Evolutionary conservation across 495 filamentous ascomycete species (phyloP).

Genomic region (Aspergillus diversus): DNA sequence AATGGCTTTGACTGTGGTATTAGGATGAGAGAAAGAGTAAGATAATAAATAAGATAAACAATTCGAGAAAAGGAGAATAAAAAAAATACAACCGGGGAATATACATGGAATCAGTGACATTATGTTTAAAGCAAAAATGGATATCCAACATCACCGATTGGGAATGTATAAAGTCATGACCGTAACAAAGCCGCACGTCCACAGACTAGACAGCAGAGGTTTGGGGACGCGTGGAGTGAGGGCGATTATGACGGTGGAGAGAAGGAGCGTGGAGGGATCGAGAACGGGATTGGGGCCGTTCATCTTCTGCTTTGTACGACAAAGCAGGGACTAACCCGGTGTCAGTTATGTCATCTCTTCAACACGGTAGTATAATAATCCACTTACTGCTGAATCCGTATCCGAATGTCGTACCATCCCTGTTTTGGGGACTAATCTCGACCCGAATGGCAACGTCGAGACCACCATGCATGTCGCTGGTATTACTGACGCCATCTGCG

Average conservation of each 20-base stretch:
- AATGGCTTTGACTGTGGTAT: slow-evolving; percentile 13
- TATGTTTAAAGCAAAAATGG: background rate
- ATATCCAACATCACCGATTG: slow-evolving; percentile 2
- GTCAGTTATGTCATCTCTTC: slow-evolving; percentile 7
- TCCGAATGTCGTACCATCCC: slow-evolving; percentile 61
- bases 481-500: slow-evolving; percentile 54
- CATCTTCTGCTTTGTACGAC: slow-evolving; percentile 16
- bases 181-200: background rate
- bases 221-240: slow-evolving; percentile 22
- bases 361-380: background rate
- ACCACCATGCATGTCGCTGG: slow-evolving; percentile 59
- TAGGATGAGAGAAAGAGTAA: slow-evolving; percentile 19
- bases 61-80: slow-evolving; percentile 21
- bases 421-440: slow-evolving; percentile 70
- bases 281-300: slow-evolving; percentile 20
- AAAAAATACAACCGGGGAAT: slow-evolving; percentile 42
- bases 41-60: too few relatives aligned
- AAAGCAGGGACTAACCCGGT: slow-evolving; percentile 30
- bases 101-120: slow-evolving; percentile 13
- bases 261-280: slow-evolving; percentile 22
- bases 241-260: slow-evolving; percentile 10
- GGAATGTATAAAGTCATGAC: background rate
- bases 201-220: slow-evolving; percentile 8
- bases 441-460: slow-evolving; percentile 71
- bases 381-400: slow-evolving; percentile 68